These are phyloP conservation scores for Alternaria longipes DNA, from an alignment of 2,329 filamentous ascomycete species.

Conservation along the genomic window DNA sequence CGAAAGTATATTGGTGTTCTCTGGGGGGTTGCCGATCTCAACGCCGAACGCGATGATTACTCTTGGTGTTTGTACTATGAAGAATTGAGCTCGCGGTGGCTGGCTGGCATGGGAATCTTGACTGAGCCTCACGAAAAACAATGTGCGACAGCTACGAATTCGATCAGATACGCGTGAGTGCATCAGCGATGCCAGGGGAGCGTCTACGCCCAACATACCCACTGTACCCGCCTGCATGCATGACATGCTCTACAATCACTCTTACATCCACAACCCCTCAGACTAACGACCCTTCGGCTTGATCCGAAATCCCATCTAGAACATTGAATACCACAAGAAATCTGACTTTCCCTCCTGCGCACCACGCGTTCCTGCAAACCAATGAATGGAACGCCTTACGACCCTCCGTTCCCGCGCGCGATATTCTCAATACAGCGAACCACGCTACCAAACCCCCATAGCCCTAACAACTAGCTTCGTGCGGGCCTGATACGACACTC, in stretches of 20 bases:
- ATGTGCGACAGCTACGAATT: not conserved
- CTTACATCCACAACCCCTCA: not conserved
- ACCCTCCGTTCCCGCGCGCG: not conserved
- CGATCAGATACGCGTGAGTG: not conserved
- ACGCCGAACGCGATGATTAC: not conserved
- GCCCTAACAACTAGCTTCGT: not conserved
- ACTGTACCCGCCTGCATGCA: not conserved
- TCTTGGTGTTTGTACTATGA: not conserved
- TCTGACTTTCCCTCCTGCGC: not conserved
- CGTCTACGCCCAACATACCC: not conserved
- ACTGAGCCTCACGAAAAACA: not conserved
- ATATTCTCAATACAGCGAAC: not conserved
- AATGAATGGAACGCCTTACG: conserved; percentile 2
- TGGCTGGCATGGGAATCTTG: not conserved
- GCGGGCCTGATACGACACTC: not conserved
- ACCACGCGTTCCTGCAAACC: not conserved
- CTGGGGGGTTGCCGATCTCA: conserved; percentile 7
- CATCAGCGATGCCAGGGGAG: not conserved
- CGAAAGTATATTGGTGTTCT: not conserved
- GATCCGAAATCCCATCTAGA: conserved; percentile 7
- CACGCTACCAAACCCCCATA: conserved; percentile 15
- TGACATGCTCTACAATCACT: conserved; percentile 3
- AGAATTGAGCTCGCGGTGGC: not conserved
- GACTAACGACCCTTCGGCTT: not conserved
- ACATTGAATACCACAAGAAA: conserved; percentile 1